Evolutionary conservation across 371 early-diverging fungal genomes (phyloP), one percentile per base, ranked within the genome.

Genomic region (Phascolomyces articulosus): DNA sequence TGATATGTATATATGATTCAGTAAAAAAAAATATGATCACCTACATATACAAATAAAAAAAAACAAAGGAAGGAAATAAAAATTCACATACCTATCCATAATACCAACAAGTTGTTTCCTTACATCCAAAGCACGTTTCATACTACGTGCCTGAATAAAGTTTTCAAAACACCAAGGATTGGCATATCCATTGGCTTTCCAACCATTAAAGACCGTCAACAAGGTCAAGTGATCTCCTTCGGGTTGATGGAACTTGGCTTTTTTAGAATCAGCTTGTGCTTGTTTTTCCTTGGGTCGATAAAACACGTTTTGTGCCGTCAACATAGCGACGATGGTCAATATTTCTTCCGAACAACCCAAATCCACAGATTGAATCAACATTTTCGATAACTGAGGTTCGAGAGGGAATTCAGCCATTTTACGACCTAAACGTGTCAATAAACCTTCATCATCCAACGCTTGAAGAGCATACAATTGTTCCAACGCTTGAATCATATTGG

Each of bases 321-420:
- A 84, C 99, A 98, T 98, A 1, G 98, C 97, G 8, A 97, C 98
- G 63, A 98, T 91, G 0, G 97, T 97, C 63, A 97, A 74, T 53
- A 97, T 92, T 71, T 98, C 99, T 63, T 97, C 98, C 10, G 95
- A 94, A 71, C 99, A 98, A 13, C 94, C 90, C 41, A 95, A 71
- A 62, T 97, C 96, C 13, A 93, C 95, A 15, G 94, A 93, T 40
- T 90, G 78, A 66, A 98, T 93, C 59, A 98, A 79, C 90, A 95
- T 95, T 74, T 97, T 97, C 48, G 96, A 87, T 40, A 98, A 79
- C 54, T 91, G 89, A 11, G 99, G 98, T 44, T 96, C 96, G 72
- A 97, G 83, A 7, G 99, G 99, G 73, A 98, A 97, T 63, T 97
- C 98, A 3, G 99, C 97, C 99, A 98, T 98, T 74, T 95, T 95